A percentile compares a stretch with the other conserved stretches of the same genome.
Conservation (phyloP, 805 yeast genomes). For the Wickerhamomyces strasburgensis region DNA sequence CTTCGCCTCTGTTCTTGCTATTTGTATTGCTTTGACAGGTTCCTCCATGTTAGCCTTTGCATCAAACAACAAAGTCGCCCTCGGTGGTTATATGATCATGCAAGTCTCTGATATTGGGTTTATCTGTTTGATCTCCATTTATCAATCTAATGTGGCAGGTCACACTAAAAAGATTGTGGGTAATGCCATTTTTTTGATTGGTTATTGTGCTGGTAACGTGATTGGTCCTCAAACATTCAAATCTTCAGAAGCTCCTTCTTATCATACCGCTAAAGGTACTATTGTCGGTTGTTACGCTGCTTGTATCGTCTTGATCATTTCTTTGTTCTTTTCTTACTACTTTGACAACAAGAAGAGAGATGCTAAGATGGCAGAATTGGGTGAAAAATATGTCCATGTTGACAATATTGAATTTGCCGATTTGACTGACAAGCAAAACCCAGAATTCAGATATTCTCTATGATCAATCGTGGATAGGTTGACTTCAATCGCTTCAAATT, state of each 20-base stretch:
- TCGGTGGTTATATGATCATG: slow-evolving; percentile 27
- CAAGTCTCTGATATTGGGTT: slow-evolving; percentile 33
- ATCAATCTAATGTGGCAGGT: slow-evolving; percentile 57
- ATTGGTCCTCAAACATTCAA: slow-evolving; percentile 73
- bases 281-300: slow-evolving; percentile 26
- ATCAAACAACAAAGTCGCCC: slow-evolving; percentile 22
- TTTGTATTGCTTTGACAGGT: slow-evolving; percentile 24
- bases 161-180: slow-evolving; percentile 65
- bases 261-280: slow-evolving; percentile 45
- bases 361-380: slow-evolving; percentile 24
- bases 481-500: no score
- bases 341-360: slow-evolving; percentile 42
- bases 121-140: slow-evolving; percentile 30
- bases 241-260: slow-evolving; percentile 52
- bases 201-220: slow-evolving; percentile 63
- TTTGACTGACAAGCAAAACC: slow-evolving; percentile 34
- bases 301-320: slow-evolving; percentile 34
- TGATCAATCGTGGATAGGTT: no score
- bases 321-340: slow-evolving; percentile 25
- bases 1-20: slow-evolving; percentile 19
- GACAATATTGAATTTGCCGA: slow-evolving; percentile 40
- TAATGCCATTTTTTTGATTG: slow-evolving; percentile 54
- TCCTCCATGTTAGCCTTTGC: slow-evolving; percentile 31
- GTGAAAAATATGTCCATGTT: slow-evolving; percentile 17
- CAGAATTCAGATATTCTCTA: slow-evolving; percentile 30